A percentile compares a stretch with the other conserved stretches of the same genome.
Evolutionary conservation across 2,329 filamentous ascomycete species (phyloP).

Genomic region (Fonsecaea pedrosoi): DNA sequence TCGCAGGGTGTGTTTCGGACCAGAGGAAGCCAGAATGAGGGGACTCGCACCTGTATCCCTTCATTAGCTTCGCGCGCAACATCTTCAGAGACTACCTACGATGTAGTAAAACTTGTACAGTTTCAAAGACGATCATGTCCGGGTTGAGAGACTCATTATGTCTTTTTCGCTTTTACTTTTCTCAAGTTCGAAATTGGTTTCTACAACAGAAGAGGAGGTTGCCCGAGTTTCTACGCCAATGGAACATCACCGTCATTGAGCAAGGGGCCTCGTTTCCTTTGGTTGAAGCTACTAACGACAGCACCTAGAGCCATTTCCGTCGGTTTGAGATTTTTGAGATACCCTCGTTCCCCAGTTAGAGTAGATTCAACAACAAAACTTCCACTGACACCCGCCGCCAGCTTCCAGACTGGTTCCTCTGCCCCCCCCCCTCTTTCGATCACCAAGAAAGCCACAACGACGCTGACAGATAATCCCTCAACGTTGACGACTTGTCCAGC

Average conservation of each 20-base stretch:
- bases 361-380: too few species aligned
- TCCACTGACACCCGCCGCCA: too few species aligned
- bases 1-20: conserved; percentile 6
- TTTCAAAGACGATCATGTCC: conserved; percentile 13
- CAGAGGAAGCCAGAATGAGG: conserved; percentile 1
- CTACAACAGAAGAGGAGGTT: not conserved
- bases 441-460: too few species aligned
- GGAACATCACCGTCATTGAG: not conserved
- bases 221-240: not conserved
- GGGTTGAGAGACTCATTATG: not conserved
- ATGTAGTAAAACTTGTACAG: conserved; percentile 23
- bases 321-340: too few species aligned
- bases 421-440: too few species aligned
- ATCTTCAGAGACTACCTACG: conserved; percentile 12
- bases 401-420: too few species aligned
- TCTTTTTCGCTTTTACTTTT: not conserved
- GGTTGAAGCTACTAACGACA: too few species aligned
- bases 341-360: too few species aligned
- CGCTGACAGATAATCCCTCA: too few species aligned
- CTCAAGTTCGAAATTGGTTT: not conserved
- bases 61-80: conserved; percentile 14
- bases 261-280: too few species aligned
- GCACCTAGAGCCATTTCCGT: too few species aligned
- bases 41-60: conserved; percentile 8
- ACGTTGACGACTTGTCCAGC: too few species aligned